Conservation (phyloP, 768 basidiomycete genomes). For the Pleurotus ostreatus region DNA sequence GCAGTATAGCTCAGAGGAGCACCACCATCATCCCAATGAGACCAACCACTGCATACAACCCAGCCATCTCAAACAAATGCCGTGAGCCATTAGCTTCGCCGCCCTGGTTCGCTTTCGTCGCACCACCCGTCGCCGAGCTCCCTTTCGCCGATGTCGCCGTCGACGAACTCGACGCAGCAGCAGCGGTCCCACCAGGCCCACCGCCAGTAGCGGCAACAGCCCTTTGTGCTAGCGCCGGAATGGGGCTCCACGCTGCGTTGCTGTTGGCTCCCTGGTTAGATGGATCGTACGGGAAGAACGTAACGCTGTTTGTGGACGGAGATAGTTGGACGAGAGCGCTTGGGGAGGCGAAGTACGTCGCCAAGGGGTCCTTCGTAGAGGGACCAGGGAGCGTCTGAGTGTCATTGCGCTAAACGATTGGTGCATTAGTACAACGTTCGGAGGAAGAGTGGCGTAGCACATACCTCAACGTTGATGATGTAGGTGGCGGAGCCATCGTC, state of each 20-base stretch:
- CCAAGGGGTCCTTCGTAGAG: constrained; percentile 49
- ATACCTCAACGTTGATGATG: constrained; percentile 65
- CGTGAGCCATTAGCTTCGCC: background rate
- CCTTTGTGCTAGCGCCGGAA: constrained; percentile 40
- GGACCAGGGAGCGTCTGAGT: constrained; percentile 62
- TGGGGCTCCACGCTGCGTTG: constrained; percentile 43
- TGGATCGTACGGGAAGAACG: constrained; percentile 55
- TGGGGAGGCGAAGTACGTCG: constrained; percentile 62
- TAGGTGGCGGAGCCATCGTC: constrained; percentile 70
- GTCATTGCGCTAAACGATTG: constrained; percentile 48
- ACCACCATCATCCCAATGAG: background rate
- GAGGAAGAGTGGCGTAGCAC: background rate
- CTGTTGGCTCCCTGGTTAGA: constrained; percentile 39
- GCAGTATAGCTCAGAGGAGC: background rate
- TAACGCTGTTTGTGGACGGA: constrained; percentile 48
- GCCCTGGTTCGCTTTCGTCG: background rate
- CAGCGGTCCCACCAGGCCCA: background rate
- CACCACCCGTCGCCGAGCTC: background rate
- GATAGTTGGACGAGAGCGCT: constrained; percentile 65
- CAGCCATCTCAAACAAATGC: background rate
- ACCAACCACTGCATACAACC: background rate
- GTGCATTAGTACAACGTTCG: background rate
- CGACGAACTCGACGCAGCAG: background rate
- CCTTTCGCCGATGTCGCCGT: background rate
- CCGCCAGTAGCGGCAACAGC: constrained; percentile 16